Percentiles rank a stretch among this genome's conserved stretches.
These are phyloP conservation scores for Xerocomellus intermedius DNA, from an alignment of 768 basidiomycete genomes.

Conservation along the genomic window DNA sequence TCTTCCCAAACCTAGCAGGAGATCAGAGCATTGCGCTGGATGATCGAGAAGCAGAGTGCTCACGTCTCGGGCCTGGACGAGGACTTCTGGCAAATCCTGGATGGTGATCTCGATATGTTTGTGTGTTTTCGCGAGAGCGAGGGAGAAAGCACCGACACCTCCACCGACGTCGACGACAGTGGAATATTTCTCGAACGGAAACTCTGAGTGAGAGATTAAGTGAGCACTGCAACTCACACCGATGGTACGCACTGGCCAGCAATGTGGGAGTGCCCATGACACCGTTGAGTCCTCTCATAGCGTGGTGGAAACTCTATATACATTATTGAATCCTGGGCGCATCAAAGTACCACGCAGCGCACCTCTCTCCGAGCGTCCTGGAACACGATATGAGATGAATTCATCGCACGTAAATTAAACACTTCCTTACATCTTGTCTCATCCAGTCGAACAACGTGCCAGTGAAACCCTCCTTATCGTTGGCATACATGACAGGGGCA, in stretches of 20 bases:
- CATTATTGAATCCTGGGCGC: not conserved
- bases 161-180: slow-evolving; percentile 37
- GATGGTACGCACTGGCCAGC: slow-evolving; percentile 16
- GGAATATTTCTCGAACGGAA: slow-evolving; percentile 31
- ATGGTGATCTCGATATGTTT: slow-evolving; percentile 30
- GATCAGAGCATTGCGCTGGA: not conserved
- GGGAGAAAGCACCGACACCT: slow-evolving; percentile 32
- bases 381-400: not conserved
- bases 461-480: slow-evolving; percentile 16
- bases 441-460: slow-evolving; percentile 30
- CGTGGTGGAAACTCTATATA: slow-evolving; percentile 20
- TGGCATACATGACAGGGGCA: slow-evolving; percentile 22
- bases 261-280: slow-evolving; percentile 29
- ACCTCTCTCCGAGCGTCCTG: slow-evolving; percentile 25
- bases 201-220: slow-evolving; percentile 18
- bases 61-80: slow-evolving; percentile 23
- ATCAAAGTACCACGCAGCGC: not conserved
- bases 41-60: not conserved
- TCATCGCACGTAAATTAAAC: not conserved
- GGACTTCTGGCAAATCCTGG: slow-evolving; percentile 30
- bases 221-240: not conserved
- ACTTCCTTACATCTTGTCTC: slow-evolving; percentile 17
- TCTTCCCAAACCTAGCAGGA: slow-evolving; percentile 22
- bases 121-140: slow-evolving; percentile 29
- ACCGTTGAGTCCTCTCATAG: slow-evolving; percentile 23